These are phyloP conservation scores for Trametes maxima DNA, from an alignment of 768 basidiomycete species.

Conservation along the genomic window DNA sequence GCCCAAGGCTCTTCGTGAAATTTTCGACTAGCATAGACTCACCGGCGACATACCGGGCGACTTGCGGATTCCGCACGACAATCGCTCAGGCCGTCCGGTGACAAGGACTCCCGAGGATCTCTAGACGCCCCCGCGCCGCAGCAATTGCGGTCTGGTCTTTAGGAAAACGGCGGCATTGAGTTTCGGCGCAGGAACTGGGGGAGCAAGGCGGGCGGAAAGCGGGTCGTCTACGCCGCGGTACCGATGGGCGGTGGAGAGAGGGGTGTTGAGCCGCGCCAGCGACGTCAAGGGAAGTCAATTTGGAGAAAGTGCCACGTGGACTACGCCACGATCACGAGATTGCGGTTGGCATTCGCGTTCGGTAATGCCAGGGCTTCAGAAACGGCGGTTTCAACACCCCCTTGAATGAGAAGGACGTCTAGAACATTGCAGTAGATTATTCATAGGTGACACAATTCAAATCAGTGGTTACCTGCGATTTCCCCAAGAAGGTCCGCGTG, in stretches of 20 bases:
- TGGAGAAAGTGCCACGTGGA: constrained; percentile 3
- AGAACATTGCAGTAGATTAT: too few species aligned
- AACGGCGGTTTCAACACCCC: too few species aligned
- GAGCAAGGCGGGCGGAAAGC: neutral
- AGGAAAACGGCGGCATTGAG: neutral
- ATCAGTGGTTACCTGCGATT: too few species aligned
- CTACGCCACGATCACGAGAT: constrained; percentile 14
- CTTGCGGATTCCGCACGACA: neutral
- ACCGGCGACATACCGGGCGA: too few species aligned
- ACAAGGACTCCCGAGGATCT: neutral
- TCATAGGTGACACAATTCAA: too few species aligned
- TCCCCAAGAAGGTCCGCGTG: too few species aligned
- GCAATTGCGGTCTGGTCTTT: neutral
- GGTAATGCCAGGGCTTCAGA: too few species aligned
- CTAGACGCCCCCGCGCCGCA: neutral
- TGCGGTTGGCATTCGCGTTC: neutral
- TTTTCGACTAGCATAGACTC: too few species aligned
- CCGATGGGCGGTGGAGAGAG: constrained; percentile 8
- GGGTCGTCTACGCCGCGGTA: neutral
- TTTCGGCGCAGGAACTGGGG: neutral
- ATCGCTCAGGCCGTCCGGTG: neutral
- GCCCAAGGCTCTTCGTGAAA: too few species aligned
- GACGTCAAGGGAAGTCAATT: neutral
- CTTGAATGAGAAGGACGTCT: too few species aligned
- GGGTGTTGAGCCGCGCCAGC: constrained; percentile 1